A percentile compares a stretch with the other conserved stretches of the same genome.
Conservation (phyloP, 305 asterid genomes). For the Fraxinus dipetala region DNA sequence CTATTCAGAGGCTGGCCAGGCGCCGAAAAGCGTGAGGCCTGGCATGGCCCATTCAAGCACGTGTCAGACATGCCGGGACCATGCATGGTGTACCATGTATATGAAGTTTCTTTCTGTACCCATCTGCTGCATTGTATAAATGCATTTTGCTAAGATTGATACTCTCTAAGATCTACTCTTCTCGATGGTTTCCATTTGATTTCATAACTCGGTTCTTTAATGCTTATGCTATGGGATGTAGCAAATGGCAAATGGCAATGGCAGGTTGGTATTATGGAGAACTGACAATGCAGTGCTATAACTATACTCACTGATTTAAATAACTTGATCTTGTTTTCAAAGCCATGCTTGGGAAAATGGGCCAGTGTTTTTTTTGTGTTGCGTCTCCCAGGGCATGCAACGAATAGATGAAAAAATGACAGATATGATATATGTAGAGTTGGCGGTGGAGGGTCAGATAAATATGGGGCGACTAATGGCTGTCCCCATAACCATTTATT, state of each 20-base stretch:
- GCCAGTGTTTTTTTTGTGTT: conserved; percentile 2
- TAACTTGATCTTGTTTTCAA: background rate
- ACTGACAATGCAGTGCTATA: background rate
- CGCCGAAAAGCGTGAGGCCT: background rate
- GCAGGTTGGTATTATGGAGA: background rate
- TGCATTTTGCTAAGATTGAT: background rate
- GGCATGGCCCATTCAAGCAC: background rate
- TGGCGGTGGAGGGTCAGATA: conserved; percentile 23
- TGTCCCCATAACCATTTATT: conserved; percentile 26
- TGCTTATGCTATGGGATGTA: background rate
- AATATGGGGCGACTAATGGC: conserved; percentile 21
- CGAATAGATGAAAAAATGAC: conserved; percentile 19
- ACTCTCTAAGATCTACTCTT: background rate
- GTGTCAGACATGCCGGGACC: background rate
- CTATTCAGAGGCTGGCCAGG: background rate
- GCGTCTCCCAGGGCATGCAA: conserved; percentile 6
- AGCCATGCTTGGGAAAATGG: conserved; percentile 23
- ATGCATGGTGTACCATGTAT: background rate
- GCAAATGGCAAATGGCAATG: background rate
- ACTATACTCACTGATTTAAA: background rate
- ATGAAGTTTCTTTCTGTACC: background rate
- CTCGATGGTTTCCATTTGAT: background rate
- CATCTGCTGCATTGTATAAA: background rate
- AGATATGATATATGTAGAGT: background rate
- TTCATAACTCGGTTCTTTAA: background rate